Percentiles rank a stretch among this genome's conserved stretches.
phyloP scores from a whole-genome alignment of 2,329 filamentous ascomycete genomes.

The Botrytis medusae region DNA sequence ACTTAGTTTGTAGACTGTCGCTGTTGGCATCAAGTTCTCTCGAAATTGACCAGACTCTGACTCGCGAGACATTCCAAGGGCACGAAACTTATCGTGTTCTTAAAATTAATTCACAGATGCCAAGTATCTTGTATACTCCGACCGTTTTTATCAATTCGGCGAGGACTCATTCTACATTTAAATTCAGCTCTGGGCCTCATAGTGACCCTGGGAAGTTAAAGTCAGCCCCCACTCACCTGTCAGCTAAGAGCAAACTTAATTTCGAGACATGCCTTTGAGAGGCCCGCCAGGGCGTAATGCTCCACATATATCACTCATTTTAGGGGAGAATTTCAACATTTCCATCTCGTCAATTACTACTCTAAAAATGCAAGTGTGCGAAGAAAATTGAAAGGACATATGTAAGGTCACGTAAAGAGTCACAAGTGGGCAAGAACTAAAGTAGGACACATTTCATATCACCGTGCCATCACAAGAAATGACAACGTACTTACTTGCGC shows the following conservation, averaged over 20 bases:
- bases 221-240: background rate
- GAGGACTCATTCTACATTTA: background rate
- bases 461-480: background rate
- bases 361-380: background rate
- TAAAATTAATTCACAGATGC: background rate
- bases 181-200: background rate
- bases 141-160: rapidly evolving
- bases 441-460: background rate
- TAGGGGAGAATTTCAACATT: background rate
- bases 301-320: background rate
- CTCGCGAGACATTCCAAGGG: background rate
- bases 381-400: background rate
- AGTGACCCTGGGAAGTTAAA: background rate
- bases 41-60: background rate
- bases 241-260: background rate
- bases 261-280: background rate
- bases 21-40: background rate
- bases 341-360: background rate
- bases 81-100: background rate
- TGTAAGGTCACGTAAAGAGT: background rate
- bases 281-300: background rate
- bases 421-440: background rate
- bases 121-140: background rate
- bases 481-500: background rate
- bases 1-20: background rate